These are phyloP conservation scores for Eimeria acervulina DNA, from an alignment of 169 alveolate species.

Conservation along the genomic window DNA sequence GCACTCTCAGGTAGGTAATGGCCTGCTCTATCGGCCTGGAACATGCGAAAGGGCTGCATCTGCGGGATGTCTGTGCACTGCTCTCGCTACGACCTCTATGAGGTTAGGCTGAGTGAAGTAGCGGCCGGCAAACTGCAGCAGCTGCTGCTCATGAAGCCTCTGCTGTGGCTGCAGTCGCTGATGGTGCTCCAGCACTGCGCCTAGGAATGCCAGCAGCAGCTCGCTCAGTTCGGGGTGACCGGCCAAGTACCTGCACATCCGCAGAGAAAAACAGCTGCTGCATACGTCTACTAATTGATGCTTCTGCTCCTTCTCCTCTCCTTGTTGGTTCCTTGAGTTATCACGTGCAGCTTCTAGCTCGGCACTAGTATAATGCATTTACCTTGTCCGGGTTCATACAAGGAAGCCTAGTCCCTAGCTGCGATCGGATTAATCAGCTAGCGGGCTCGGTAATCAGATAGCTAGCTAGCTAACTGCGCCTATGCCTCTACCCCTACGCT, in stretches of 20 bases:
- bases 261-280: background rate
- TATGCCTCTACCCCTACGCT: background rate
- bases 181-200: constrained; percentile 28
- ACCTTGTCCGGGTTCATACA: background rate
- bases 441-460: background rate
- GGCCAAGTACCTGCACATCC: background rate
- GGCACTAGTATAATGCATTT: background rate
- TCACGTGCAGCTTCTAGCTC: no score
- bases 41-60: background rate
- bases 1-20: no score
- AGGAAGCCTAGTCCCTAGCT: background rate
- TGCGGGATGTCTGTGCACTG: background rate
- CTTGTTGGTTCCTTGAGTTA: background rate
- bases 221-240: constrained; percentile 18
- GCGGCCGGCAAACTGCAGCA: constrained; percentile 4
- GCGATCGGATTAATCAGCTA: no score
- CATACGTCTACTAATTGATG: background rate
- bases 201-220: background rate
- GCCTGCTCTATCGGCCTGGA: background rate
- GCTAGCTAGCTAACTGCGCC: background rate
- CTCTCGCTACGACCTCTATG: background rate
- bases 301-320: no score
- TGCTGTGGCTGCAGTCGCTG: constrained; percentile 35
- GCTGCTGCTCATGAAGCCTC: constrained; percentile 14
- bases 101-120: constrained; percentile 57